phyloP scores from a whole-genome alignment of 257 asterid genomes.

The Echites panduratus region DNA sequence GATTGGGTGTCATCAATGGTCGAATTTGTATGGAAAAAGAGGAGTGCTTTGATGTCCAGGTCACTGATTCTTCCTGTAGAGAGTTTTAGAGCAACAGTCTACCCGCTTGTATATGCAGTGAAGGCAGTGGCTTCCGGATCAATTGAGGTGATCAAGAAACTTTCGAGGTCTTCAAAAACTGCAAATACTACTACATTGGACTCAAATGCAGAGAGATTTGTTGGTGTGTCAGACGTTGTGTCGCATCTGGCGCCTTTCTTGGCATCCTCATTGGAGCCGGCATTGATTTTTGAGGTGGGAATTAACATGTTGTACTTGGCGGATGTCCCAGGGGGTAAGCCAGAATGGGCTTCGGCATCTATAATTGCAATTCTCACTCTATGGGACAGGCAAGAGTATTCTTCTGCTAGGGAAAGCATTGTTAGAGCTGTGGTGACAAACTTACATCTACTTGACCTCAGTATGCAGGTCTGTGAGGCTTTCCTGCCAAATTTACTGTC shows the following conservation, averaged over 20 bases:
- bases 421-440: conserved; percentile 88
- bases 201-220: conserved; percentile 57
- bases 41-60: conserved; percentile 65
- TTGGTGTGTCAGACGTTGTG: conserved; percentile 83
- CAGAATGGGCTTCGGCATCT: conserved; percentile 89
- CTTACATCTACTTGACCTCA: conserved; percentile 85
- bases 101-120: conserved; percentile 69
- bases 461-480: conserved; percentile 67
- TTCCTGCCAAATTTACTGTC: conserved; percentile 14
- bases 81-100: conserved; percentile 69
- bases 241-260: conserved; percentile 84
- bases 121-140: conserved; percentile 84
- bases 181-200: conserved; percentile 26
- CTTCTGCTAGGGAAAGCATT: conserved; percentile 86
- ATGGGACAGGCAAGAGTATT: conserved; percentile 92
- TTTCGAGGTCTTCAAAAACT: conserved; percentile 55
- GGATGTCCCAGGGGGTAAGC: conserved; percentile 91
- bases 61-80: conserved; percentile 70
- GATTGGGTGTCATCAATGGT: conserved; percentile 79
- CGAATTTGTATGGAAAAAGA: conserved; percentile 67
- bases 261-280: conserved; percentile 82
- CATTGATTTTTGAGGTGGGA: conserved; percentile 83
- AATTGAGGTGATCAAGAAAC: conserved; percentile 60
- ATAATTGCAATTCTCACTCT: conserved; percentile 81
- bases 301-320: conserved; percentile 88